Evolutionary conservation across 441 rosid genomes (phyloP).

Genomic region (Brassica hybrid): DNA sequence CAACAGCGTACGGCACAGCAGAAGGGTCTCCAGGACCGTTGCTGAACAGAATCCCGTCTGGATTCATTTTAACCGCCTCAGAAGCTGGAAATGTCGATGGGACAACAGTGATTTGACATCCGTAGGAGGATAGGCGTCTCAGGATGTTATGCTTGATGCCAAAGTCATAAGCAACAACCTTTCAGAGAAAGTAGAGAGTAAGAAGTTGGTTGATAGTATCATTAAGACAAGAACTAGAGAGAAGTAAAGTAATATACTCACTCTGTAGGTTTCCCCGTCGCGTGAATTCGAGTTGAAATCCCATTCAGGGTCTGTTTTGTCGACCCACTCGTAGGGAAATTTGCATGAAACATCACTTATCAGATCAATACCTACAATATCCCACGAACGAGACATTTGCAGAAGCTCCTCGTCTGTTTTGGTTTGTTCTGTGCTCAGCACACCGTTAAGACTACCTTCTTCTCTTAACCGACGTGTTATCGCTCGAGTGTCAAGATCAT

Average conservation of each 20-base stretch:
- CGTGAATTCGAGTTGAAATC: slow-evolving; percentile 63
- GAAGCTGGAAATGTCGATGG: slow-evolving; percentile 90
- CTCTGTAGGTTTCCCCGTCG: slow-evolving; percentile 54
- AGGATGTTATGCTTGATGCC: slow-evolving; percentile 93
- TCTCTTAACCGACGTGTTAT: slow-evolving; percentile 90
- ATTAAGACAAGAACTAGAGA: slow-evolving; percentile 25
- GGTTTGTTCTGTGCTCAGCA: slow-evolving; percentile 78
- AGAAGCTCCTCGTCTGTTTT: slow-evolving; percentile 79
- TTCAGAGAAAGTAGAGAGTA: slow-evolving; percentile 39
- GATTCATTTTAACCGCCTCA: slow-evolving; percentile 76
- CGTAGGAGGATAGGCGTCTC: slow-evolving; percentile 80
- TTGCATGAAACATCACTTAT: slow-evolving; percentile 83
- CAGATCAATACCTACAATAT: slow-evolving; percentile 83
- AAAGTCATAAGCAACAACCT: slow-evolving; percentile 88
- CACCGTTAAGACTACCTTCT: slow-evolving; percentile 94
- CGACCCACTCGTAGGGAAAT: slow-evolving; percentile 79
- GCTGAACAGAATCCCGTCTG: slow-evolving; percentile 93
- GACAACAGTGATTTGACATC: slow-evolving; percentile 86
- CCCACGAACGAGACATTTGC: slow-evolving; percentile 85
- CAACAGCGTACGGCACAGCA: slow-evolving; percentile 91
- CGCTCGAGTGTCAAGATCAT: slow-evolving; percentile 95
- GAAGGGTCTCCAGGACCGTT: slow-evolving; percentile 98
- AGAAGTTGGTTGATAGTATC: slow-evolving; percentile 31
- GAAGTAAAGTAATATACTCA: slow-evolving; percentile 45
- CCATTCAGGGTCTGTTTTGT: slow-evolving; percentile 74